Conservation (phyloP, 176 grass and related monocot species). For the Paspalum notatum region DNA sequence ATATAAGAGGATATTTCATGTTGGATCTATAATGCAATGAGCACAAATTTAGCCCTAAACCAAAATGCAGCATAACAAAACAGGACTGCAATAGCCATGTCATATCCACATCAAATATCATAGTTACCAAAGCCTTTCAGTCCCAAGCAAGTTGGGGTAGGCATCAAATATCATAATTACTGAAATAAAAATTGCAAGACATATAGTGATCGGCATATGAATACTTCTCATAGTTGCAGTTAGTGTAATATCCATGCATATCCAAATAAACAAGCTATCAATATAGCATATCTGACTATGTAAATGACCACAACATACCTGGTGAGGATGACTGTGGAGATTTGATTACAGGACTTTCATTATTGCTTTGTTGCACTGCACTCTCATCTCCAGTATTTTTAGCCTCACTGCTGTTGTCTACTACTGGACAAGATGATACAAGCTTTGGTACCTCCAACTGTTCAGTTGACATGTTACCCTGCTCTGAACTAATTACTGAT, state of each 20-base stretch:
- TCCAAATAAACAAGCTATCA: constrained; percentile 40
- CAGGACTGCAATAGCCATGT: background rate
- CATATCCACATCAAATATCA: background rate
- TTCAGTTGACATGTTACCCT: constrained; percentile 37
- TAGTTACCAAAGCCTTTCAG: background rate
- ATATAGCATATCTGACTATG: constrained; percentile 21
- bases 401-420: constrained; percentile 34
- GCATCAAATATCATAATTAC: background rate
- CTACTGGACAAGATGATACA: constrained; percentile 48
- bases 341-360: constrained; percentile 30
- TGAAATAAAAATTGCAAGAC: constrained; percentile 5
- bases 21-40: constrained; percentile 19
- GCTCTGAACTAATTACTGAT: constrained; percentile 27
- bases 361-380: constrained; percentile 20
- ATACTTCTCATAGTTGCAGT: constrained; percentile 27
- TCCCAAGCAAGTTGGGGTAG: too few species aligned
- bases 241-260: constrained; percentile 21
- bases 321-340: constrained; percentile 36
- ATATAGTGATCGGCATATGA: background rate
- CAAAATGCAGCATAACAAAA: constrained; percentile 17
- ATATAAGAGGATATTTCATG: constrained; percentile 22
- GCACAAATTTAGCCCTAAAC: constrained; percentile 18
- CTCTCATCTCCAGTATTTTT: constrained; percentile 49
- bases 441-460: constrained; percentile 34
- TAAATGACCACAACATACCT: constrained; percentile 40